phyloP scores from a whole-genome alignment of 768 basidiomycete genomes.

The Boletus barrowsii region DNA sequence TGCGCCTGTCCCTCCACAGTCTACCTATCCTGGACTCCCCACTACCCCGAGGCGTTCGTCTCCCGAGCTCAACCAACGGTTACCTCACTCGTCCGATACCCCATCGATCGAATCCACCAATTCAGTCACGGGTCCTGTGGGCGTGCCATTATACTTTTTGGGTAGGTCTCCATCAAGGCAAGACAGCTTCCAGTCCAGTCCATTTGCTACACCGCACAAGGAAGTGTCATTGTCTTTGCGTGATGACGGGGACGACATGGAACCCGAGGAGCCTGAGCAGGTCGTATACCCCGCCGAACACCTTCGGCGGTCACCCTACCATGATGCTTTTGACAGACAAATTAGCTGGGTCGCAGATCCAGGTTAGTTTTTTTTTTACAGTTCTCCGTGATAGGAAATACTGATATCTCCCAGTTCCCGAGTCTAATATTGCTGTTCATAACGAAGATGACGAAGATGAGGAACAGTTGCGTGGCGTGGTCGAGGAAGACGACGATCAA shows the following conservation, averaged over 20 bases:
- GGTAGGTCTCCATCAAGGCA: slow-evolving; percentile 47
- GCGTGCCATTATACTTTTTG: slow-evolving; percentile 50
- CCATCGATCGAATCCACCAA: slow-evolving; percentile 48
- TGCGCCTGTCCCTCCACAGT: slow-evolving; percentile 39
- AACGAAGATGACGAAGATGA: slow-evolving; percentile 48
- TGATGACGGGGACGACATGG: slow-evolving; percentile 52
- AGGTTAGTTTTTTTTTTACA: slow-evolving; percentile 41
- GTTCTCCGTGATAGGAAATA: slow-evolving; percentile 2
- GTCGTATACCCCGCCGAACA: slow-evolving; percentile 62
- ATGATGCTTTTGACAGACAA: slow-evolving; percentile 49
- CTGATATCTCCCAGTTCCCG: slow-evolving; percentile 43
- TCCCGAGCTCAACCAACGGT: slow-evolving; percentile 31
- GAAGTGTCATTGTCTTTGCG: slow-evolving; percentile 49
- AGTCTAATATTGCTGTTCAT: slow-evolving; percentile 63
- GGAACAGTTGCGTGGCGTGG: slow-evolving; percentile 34
- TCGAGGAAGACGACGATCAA: slow-evolving; percentile 46
- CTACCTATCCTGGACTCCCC: slow-evolving; percentile 39
- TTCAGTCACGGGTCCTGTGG: slow-evolving; percentile 39
- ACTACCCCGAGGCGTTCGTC: slow-evolving; percentile 41
- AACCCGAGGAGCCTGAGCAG: slow-evolving; percentile 47
- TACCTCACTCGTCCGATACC: slow-evolving; percentile 51
- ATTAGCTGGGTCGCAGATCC: slow-evolving; percentile 78
- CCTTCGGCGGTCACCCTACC: slow-evolving; percentile 48
- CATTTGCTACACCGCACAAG: slow-evolving; percentile 68
- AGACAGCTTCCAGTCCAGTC: slow-evolving; percentile 64